Base-by-base conservation (phyloP, 164 flowering plant genomes). In the Tetrastigma voinierianum region DNA sequence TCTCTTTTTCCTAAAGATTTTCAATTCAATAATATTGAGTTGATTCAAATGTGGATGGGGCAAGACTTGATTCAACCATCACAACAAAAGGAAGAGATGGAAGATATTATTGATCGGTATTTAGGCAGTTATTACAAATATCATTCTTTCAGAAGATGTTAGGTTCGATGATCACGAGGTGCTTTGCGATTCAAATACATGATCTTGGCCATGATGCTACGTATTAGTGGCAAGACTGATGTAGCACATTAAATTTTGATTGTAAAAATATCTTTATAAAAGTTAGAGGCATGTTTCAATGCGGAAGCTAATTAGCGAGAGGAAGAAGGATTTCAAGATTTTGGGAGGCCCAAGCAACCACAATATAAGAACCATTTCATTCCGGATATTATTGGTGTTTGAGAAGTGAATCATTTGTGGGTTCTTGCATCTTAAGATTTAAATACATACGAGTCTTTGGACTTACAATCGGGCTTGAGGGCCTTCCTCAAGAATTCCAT, bases 241-340 rank as follows among this genome's bases (percentile, higher is more conserved):
- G 16, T 8, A 18, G 18, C 19, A 16, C 17, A 0, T 9, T 53
- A 16, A 53, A 18, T 53, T 10, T 9, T 53, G 21, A 8, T 18
- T 2, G 10, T 18, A 3, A 53, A 9, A 53, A 18, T 0, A 53
- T 18, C 17, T 10, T 0, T 15, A 18, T 4, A 18, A 53, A 18
- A 14, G 21, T 18, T 53, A n/a, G n/a, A 0, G 57, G 0, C 57
- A 53, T 53, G 19, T 53, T 17, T 18, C 10, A 18, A 15, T 53
- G 3, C 2, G n/a, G n/a, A n/a, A n/a, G n/a, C n/a, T 6, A 0
- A 25, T 0, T 2, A 0, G 6, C 0, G n/a, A n/a, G n/a, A n/a
- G 6, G 0, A 0, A 25, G 6, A 25, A 4, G 6, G 6, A 25
- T 25, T 25, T 25, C 40, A n/a, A 25, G 7, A 25, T 25, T 25